Percentiles rank a stretch among this genome's conserved stretches.
These are phyloP conservation scores for Myxozyma vanderwaltii DNA, from an alignment of 805 yeast species.

Conservation along the genomic window DNA sequence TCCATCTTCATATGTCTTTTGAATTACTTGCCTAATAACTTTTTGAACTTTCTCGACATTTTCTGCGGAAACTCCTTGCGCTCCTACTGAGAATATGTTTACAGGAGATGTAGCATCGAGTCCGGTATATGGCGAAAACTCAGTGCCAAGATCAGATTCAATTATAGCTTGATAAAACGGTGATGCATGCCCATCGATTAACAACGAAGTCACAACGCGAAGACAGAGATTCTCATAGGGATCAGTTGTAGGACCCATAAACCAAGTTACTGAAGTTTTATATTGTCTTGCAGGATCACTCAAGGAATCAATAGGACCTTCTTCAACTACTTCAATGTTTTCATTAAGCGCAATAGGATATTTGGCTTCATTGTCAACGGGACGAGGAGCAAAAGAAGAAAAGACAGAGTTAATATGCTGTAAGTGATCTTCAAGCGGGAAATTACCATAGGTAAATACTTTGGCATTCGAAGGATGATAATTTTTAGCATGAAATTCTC, in stretches of 20 bases:
- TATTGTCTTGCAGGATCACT: slow-evolving; percentile 65
- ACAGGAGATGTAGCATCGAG: slow-evolving; percentile 77
- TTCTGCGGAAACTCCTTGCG: slow-evolving; percentile 66
- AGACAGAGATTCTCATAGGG: slow-evolving; percentile 70
- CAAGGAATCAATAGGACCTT: slow-evolving; percentile 85
- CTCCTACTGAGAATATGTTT: slow-evolving; percentile 79
- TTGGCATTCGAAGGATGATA: slow-evolving; percentile 91
- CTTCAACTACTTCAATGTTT: slow-evolving; percentile 44
- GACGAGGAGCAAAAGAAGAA: slow-evolving; percentile 55
- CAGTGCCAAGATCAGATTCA: slow-evolving; percentile 82
- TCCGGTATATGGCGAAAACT: slow-evolving; percentile 85
- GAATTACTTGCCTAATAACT: slow-evolving; percentile 52
- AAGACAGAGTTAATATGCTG: slow-evolving; percentile 56
- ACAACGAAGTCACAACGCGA: slow-evolving; percentile 66
- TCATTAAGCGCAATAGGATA: slow-evolving; percentile 53
- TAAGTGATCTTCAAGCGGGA: slow-evolving; percentile 65
- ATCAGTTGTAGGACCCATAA: slow-evolving; percentile 71
- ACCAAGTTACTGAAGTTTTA: slow-evolving; percentile 87
- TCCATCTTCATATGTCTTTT: slow-evolving; percentile 47
- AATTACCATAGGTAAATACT: slow-evolving; percentile 84
- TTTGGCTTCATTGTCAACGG: slow-evolving; percentile 27
- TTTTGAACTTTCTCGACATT: slow-evolving; percentile 52
- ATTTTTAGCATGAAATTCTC: slow-evolving; percentile 69
- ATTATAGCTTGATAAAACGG: slow-evolving; percentile 84
- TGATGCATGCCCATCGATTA: slow-evolving; percentile 90